Evolutionary conservation across 2,329 filamentous ascomycete genomes (phyloP).

Genomic region (Fusarium sp.): DNA sequence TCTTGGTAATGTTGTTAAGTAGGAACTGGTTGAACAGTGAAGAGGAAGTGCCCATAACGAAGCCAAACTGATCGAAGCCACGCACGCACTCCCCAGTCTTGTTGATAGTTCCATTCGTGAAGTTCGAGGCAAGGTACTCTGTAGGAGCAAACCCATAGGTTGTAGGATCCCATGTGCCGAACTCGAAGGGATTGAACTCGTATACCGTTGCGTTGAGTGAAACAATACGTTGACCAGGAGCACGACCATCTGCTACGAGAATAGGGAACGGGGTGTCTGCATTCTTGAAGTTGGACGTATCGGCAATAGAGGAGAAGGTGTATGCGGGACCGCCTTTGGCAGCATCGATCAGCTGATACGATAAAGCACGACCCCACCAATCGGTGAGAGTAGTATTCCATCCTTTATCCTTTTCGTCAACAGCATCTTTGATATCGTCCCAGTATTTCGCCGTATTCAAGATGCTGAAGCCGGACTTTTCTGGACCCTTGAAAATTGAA

Average conservation of each 20-base stretch:
- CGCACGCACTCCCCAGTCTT: constrained; percentile 60
- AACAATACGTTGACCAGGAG: constrained; percentile 57
- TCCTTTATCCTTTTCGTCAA: constrained; percentile 52
- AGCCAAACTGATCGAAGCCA: constrained; percentile 84
- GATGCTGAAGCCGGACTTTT: constrained; percentile 50
- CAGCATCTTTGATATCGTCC: constrained; percentile 50
- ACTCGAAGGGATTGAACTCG: constrained; percentile 74
- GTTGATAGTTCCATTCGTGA: constrained; percentile 60
- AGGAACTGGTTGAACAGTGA: constrained; percentile 79
- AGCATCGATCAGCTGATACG: constrained; percentile 85
- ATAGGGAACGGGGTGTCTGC: constrained; percentile 61
- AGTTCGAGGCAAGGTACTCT: constrained; percentile 68
- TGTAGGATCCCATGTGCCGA: constrained; percentile 72
- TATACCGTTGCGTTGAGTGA: constrained; percentile 70
- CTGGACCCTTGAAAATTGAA: constrained; percentile 55
- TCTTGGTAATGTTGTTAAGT: constrained; percentile 60
- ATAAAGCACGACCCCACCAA: constrained; percentile 86
- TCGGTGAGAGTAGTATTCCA: constrained; percentile 79
- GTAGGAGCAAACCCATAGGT: constrained; percentile 69
- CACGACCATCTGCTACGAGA: constrained; percentile 60
- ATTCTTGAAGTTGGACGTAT: constrained; percentile 56
- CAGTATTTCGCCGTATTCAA: constrained; percentile 43
- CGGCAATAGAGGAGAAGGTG: constrained; percentile 79
- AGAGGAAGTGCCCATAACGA: constrained; percentile 83
- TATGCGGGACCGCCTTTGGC: constrained; percentile 77